Base-by-base conservation (phyloP, 805 yeast genomes). In the Candida mattraensis region DNA sequence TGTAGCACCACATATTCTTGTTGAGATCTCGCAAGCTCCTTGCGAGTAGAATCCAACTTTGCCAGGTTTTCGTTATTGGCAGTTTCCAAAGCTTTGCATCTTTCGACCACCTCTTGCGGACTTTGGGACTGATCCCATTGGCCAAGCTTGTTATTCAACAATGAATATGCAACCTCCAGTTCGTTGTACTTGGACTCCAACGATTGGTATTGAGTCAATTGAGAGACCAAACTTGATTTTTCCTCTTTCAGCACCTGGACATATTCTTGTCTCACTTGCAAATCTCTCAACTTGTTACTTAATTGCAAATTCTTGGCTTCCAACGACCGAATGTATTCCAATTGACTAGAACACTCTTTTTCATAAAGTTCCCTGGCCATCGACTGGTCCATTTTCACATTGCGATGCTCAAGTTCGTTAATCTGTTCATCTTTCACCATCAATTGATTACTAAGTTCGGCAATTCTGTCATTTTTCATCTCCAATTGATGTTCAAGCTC, bases 181-280 rank as follows among this genome's bases (percentile, higher is more conserved):
- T 70, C 69, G 23, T 73, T 69, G 12, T 64, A 63, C 28, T 68
- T 66, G 26, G 66, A 67, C 40, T 76, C 72, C 3, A 74, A 47
- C 1, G 52, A 55, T 18, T 72, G 74, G 28, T 72, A 51, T 7
- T 50, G 45, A 3, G 48, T 38, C 13, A 78, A 28, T 40, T 69
- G 70, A 13, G 62, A 56, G 15, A 57, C 51, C 21, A 80, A 53
- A 0, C 70, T 48, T 0, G 52, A 43, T 36, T 75, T 78, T 42
- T 81, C 83, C 43, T 76, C 81, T 45, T 70, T 74, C 21, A 81
- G 58, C 7, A 81, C 50, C 47, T 76, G 83, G 5, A 60, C 55
- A 17, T 73, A 69, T 18, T 59, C 56, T 41, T 74, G 64, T 40
- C 67, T 66, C 41, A 72, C 58, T 42, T 74, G 73, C 16, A 77